Percentiles rank a stretch among this genome's conserved stretches.
Conservation (phyloP, 208 protist genomes). For the Trypanosoma theileri region DNA sequence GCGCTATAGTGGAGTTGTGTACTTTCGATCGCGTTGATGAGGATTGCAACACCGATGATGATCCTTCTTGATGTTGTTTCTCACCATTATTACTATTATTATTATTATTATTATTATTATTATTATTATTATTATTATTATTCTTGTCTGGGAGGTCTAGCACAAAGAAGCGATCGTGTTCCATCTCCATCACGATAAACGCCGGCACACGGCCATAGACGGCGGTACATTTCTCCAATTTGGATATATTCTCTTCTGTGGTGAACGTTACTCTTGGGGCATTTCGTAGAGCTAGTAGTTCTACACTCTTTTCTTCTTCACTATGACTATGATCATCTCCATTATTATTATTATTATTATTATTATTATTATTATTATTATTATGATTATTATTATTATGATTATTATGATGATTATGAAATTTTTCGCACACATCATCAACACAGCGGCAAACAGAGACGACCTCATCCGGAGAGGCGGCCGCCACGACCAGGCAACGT, state of each 20-base stretch:
- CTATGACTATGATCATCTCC: not conserved
- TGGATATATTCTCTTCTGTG: slow-evolving; percentile 16
- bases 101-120: not conserved
- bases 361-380: not conserved
- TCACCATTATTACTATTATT: not conserved
- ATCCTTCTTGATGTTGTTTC: not conserved
- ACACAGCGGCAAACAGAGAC: slow-evolving; percentile 2
- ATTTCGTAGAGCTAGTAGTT: not conserved
- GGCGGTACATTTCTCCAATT: slow-evolving; percentile 21
- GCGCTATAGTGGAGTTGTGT: slow-evolving; percentile 17
- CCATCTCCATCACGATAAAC: slow-evolving; percentile 16
- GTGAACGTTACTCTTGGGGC: slow-evolving; percentile 21
- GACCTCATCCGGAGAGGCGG: not conserved
- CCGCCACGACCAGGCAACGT: slow-evolving; percentile 10
- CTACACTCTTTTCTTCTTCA: not conserved
- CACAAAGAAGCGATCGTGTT: slow-evolving; percentile 17
- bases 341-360: not conserved
- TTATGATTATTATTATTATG: not conserved
- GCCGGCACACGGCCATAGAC: slow-evolving; percentile 22
- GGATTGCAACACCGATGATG: not conserved
- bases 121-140: not conserved
- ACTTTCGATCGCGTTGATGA: not conserved
- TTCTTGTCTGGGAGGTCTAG: slow-evolving; percentile 1
- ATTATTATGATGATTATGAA: not conserved
- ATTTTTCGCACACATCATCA: not conserved